Base-by-base conservation (phyloP, 2,329 filamentous ascomycete species). In the Bipolaris gigantea region DNA sequence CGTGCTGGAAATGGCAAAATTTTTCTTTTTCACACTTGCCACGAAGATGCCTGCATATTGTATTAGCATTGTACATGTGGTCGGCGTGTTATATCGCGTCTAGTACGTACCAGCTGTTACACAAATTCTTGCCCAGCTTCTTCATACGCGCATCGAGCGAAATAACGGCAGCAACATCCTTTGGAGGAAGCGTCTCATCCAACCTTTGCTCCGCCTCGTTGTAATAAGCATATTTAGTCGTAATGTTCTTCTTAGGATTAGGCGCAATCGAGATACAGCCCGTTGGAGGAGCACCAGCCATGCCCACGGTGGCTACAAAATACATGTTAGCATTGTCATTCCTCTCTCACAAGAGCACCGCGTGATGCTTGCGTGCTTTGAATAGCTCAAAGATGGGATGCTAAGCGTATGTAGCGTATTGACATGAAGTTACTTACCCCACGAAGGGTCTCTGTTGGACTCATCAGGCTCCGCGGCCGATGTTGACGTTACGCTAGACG, bases 181-280 rank as follows among this genome's bases (percentile, higher is more conserved):
- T 63, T n/a, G 65, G 51, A 2, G 70, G 66, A 8, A 80, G 70
- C 2, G 67, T 62, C 16, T 70, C 57, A 46, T 80, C 78, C 11
- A 80, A 60, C 23, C 78, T 74, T 56, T 79, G 69, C 41, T 74
- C 74, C 45, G 69, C 64, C 32, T 71, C 71, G 56, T 80, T 80
- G 52, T 75, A 73, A 38, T 77, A 69, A 43, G 77, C 70, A 58
- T 69, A 67, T 66, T 73, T 71, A 52, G 68, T 71, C 52, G 67
- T 66, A 21, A 53, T n/a, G 35, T 61, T 64, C 47, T 53, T 50
- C 44, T 61, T 62, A 21, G 60, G 41, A 27, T 39, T 34, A 25
- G 65, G 56, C 4, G 73, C 73, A 41, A 79, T 76, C 30, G 72
- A 73, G 53, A 78, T 74, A 35, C 46, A 75, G 48, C 76, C 75